Evolutionary conservation across 768 basidiomycete species (phyloP).

Genomic region (Podaxis sp.): DNA sequence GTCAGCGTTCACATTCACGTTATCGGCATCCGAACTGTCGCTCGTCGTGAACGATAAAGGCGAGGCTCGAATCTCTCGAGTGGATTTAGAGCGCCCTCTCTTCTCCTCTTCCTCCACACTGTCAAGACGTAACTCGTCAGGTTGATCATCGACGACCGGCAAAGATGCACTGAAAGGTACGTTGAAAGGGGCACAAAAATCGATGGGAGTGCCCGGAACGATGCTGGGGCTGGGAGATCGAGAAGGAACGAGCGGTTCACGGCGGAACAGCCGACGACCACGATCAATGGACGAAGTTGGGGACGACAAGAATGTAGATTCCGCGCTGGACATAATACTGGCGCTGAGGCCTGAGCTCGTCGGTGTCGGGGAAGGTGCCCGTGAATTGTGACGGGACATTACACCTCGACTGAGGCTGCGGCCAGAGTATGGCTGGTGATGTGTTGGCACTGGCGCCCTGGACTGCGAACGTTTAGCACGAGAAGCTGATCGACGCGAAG

Average conservation of each 20-base stretch:
- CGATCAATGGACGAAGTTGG: constrained; percentile 29
- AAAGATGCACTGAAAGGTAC: constrained; percentile 17
- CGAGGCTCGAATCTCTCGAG: constrained; percentile 5
- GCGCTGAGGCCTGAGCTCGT: constrained; percentile 1
- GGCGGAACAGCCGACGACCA: constrained; percentile 30
- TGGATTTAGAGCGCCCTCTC: constrained; percentile 11
- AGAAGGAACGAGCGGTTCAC: constrained; percentile 28
- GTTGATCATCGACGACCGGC: constrained; percentile 25
- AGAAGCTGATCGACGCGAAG: constrained; percentile 40
- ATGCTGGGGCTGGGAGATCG: constrained; percentile 51
- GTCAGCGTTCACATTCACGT: constrained; percentile 16
- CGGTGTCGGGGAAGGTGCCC: constrained; percentile 24
- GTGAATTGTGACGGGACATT: constrained; percentile 36
- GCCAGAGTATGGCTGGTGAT: constrained; percentile 33
- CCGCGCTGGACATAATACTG: constrained; percentile 15
- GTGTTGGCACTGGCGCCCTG: constrained; percentile 42
- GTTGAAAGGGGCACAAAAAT: constrained; percentile 23
- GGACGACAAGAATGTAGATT: constrained; percentile 27
- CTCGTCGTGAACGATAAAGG: constrained; percentile 15
- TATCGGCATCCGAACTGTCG: constrained; percentile 16
- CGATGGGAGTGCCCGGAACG: constrained; percentile 45
- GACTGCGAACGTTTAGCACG: constrained; percentile 49
- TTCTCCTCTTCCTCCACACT: not conserved
- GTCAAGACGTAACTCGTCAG: constrained; percentile 28
- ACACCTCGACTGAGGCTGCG: constrained; percentile 40